These are phyloP conservation scores for Acanthamoeba lenticulata DNA, from an alignment of 208 protist genomes.

Conservation along the genomic window DNA sequence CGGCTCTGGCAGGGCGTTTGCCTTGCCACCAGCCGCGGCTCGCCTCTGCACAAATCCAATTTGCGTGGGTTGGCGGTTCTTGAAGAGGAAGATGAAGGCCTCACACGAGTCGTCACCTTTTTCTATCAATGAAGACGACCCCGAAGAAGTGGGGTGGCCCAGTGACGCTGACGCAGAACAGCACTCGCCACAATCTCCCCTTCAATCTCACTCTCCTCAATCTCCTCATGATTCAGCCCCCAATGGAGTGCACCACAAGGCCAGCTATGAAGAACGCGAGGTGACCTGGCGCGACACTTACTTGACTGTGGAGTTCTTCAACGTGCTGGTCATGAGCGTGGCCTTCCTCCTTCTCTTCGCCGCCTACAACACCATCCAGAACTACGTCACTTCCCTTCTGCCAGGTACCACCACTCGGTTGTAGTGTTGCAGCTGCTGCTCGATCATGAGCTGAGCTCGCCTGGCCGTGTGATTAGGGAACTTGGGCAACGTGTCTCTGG, in stretches of 20 bases:
- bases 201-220: not conserved
- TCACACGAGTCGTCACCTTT: not conserved
- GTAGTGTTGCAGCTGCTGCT: no score
- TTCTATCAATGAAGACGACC: not conserved
- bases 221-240: not conserved
- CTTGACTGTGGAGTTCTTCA: not conserved
- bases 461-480: not conserved
- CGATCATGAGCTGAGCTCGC: not conserved
- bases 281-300: not conserved
- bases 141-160: no score
- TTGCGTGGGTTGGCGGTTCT: no score
- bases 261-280: not conserved
- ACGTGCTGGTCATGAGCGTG: slow-evolving; percentile 62
- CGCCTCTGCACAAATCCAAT: no score
- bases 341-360: slow-evolving; percentile 68
- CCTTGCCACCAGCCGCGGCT: not conserved
- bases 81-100: slow-evolving; percentile 2
- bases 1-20: not conserved
- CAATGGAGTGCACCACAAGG: not conserved
- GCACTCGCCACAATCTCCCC: no score
- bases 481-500: slow-evolving; percentile 67
- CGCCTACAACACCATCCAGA: slow-evolving; percentile 74
- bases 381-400: slow-evolving; percentile 71
- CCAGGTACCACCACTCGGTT: not conserved
- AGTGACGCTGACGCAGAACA: no score